These are phyloP conservation scores for Salix dunnii DNA, from an alignment of 345 rosid species.

Conservation along the genomic window DNA sequence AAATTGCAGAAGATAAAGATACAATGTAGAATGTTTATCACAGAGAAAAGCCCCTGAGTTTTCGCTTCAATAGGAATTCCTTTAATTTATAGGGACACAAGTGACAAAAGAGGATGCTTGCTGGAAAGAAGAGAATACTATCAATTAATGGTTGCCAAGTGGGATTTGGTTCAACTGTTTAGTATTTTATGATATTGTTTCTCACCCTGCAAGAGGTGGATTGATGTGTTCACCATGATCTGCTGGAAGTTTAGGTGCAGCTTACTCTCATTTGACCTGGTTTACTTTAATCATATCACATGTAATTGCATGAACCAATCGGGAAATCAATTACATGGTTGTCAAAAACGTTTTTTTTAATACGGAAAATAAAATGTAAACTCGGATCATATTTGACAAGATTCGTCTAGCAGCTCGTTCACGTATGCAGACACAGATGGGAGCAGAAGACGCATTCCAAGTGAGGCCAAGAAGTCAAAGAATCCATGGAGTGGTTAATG, in stretches of 20 bases:
- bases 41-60: background rate
- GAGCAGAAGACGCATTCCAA: background rate
- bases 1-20: background rate
- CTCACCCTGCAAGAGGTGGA: background rate
- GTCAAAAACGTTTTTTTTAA: too few relatives aligned
- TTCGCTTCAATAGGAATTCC: background rate
- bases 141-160: background rate
- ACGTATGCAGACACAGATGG: background rate
- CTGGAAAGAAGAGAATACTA: background rate
- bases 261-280: background rate
- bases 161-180: slow-evolving; percentile 11
- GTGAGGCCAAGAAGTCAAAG: background rate
- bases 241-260: background rate
- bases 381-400: too few relatives aligned
- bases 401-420: too few relatives aligned
- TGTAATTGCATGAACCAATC: background rate
- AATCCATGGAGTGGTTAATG: slow-evolving; percentile 10
- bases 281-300: background rate
- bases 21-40: background rate
- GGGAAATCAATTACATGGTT: background rate
- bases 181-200: background rate
- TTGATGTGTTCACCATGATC: background rate
- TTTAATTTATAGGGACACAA: slow-evolving; percentile 3
- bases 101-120: background rate
- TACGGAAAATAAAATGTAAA: too few relatives aligned